Conservation (phyloP, 2,329 filamentous ascomycete genomes). For the Magnaporthiopsis rhizophila region DNA sequence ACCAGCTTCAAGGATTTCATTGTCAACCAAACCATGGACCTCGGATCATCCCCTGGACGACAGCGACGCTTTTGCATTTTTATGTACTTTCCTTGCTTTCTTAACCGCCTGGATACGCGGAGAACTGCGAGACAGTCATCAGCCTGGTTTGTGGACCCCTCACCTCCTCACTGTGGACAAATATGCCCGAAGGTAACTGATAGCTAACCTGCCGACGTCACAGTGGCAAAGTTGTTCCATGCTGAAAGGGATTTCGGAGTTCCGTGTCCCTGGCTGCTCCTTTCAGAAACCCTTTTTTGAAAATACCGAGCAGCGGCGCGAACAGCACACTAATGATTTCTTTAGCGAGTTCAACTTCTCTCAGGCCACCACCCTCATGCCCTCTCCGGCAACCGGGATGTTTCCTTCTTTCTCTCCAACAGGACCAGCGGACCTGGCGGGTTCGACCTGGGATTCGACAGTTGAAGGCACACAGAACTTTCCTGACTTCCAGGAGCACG, state of each 20-base stretch:
- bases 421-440: conserved; percentile 49
- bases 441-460: conserved; percentile 48
- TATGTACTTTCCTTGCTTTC: neutral
- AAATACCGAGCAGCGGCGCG: conserved; percentile 28
- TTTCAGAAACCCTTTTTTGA: neutral
- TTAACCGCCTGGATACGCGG: neutral
- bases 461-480: conserved; percentile 55
- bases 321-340: conserved; percentile 46
- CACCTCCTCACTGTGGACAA: neutral
- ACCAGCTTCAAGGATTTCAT: neutral
- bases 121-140: conserved; percentile 1
- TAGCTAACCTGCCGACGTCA: conserved; percentile 25
- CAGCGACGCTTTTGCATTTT: neutral
- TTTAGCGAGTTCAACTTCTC: conserved; percentile 49
- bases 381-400: conserved; percentile 40
- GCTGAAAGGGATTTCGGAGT: conserved; percentile 19
- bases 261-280: conserved; percentile 14
- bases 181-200: conserved; percentile 8
- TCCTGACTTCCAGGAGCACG: conserved; percentile 42
- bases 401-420: conserved; percentile 49
- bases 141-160: conserved; percentile 10
- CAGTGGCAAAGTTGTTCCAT: conserved; percentile 52
- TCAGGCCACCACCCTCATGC: conserved; percentile 43
- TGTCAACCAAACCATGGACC: neutral
- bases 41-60: neutral